A percentile compares a stretch with the other conserved stretches of the same genome.
These are phyloP conservation scores for Dendrobium nobile DNA, from an alignment of 106 monocot species.

Conservation along the genomic window DNA sequence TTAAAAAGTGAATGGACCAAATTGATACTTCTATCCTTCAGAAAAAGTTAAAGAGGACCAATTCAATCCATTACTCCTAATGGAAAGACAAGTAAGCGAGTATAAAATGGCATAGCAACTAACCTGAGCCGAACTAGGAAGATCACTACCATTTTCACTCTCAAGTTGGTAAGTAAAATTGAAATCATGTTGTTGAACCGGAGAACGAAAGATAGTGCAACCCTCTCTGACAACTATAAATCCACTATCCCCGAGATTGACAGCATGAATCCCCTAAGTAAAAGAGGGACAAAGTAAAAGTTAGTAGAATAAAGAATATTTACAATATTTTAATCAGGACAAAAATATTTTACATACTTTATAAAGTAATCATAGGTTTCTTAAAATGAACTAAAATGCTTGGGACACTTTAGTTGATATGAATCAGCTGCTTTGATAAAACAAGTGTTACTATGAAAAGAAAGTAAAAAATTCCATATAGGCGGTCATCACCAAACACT, in stretches of 20 bases:
- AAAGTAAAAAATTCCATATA: neutral
- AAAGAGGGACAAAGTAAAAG: neutral
- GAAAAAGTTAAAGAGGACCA: too few relatives aligned
- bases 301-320: neutral
- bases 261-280: conserved; percentile 9
- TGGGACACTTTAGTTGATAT: neutral
- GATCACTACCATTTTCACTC: conserved; percentile 13
- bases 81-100: neutral
- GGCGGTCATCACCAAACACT: neutral
- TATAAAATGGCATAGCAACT: neutral
- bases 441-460: neutral
- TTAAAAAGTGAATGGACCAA: too few relatives aligned
- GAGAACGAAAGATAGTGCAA: conserved; percentile 9
- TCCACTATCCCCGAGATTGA: conserved; percentile 14
- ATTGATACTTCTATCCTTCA: too few relatives aligned
- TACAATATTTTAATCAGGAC: neutral
- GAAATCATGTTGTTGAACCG: conserved; percentile 13
- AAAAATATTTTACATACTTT: neutral
- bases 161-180: conserved; percentile 14
- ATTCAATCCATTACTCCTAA: neutral
- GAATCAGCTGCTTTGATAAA: neutral
- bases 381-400: neutral
- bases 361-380: neutral
- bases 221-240: conserved; percentile 13
- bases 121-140: conserved; percentile 14